These are phyloP conservation scores for Fusarium keratoplasticum DNA, from an alignment of 2,329 filamentous ascomycete species.

Conservation along the genomic window DNA sequence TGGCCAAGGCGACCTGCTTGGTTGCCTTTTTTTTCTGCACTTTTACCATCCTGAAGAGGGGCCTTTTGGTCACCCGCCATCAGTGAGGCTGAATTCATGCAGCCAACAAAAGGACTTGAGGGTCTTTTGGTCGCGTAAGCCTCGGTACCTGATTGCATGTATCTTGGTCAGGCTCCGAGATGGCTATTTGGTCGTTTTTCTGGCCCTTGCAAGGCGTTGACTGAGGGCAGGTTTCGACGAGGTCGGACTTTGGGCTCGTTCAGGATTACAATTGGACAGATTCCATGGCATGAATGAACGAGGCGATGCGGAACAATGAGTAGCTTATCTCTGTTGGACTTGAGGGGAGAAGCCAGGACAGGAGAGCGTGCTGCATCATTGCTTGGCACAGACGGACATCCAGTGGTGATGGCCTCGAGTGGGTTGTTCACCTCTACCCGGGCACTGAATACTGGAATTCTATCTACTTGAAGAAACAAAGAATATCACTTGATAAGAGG, in stretches of 20 bases:
- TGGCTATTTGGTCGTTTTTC: not conserved
- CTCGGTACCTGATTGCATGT: not conserved
- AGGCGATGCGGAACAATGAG: not conserved
- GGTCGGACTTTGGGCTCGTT: not conserved
- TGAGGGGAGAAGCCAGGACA: not conserved
- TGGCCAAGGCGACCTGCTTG: not conserved
- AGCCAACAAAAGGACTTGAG: not conserved
- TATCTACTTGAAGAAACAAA: not conserved
- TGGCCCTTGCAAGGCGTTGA: not conserved
- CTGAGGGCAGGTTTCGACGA: not conserved
- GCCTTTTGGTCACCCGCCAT: not conserved
- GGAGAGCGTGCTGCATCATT: not conserved
- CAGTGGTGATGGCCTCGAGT: not conserved
- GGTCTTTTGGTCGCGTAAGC: not conserved
- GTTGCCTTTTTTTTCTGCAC: not conserved
- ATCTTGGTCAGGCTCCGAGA: not conserved
- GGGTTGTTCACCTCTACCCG: not conserved
- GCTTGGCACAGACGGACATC: not conserved
- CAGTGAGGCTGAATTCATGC: not conserved
- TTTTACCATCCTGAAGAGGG: not conserved
- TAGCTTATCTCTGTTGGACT: not conserved
- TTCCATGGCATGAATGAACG: not conserved
- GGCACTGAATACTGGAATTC: not conserved
- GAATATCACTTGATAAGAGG: not conserved
- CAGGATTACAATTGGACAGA: not conserved